A percentile compares a stretch with the other conserved stretches of the same genome.
Conservation (phyloP, 2,329 filamentous ascomycete species). For the Colletotrichum chlorophyti region DNA sequence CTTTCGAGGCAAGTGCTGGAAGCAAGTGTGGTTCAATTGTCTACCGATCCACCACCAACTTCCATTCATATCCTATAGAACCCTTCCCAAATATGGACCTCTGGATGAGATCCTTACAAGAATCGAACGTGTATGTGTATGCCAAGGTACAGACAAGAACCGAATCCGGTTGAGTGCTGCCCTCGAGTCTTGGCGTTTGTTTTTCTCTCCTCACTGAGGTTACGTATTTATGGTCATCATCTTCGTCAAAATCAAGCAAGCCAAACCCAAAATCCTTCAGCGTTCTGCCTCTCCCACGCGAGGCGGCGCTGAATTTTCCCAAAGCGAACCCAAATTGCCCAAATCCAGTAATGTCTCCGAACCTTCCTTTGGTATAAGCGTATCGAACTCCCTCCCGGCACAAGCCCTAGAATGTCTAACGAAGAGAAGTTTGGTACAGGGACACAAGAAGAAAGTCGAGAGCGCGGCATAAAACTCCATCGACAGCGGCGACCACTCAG, state of each 20-base stretch:
- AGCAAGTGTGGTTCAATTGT: neutral
- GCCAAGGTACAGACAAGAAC: neutral
- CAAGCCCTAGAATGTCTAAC: conserved; percentile 28
- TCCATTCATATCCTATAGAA: conserved; percentile 5
- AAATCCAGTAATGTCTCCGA: conserved; percentile 7
- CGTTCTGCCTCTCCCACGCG: neutral
- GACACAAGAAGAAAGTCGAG: neutral
- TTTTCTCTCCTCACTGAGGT: neutral
- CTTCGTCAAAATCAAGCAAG: conserved; percentile 17
- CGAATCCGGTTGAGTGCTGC: neutral
- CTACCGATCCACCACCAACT: conserved; percentile 1
- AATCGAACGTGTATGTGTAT: conserved; percentile 25
- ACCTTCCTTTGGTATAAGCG: conserved; percentile 12
- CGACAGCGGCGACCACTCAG: conserved; percentile 31
- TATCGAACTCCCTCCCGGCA: conserved; percentile 15
- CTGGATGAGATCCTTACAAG: neutral
- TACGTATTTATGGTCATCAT: conserved; percentile 26
- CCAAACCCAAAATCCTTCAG: neutral
- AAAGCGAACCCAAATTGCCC: conserved; percentile 7
- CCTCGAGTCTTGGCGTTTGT: neutral
- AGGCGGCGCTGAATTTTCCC: neutral
- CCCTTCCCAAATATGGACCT: conserved; percentile 18
- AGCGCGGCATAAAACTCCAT: neutral
- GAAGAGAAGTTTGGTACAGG: conserved; percentile 28
- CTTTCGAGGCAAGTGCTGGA: neutral